Evolutionary conservation across 78 protist genomes (phyloP), one percentile per base, ranked within the genome.

Genomic region (Dictyostelium firmibasis): DNA sequence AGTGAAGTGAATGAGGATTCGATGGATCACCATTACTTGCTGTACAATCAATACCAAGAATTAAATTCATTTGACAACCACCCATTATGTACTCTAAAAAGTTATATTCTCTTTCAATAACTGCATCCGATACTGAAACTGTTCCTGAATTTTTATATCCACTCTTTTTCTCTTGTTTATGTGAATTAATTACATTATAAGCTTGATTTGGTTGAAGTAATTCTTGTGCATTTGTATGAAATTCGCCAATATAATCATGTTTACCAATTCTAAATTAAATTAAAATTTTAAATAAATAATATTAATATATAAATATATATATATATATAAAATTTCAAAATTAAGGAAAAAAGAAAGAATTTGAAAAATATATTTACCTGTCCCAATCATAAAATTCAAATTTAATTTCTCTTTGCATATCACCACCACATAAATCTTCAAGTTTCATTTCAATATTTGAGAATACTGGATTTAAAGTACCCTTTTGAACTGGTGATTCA

Each of bases 41-140:
- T 0, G 99, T 98, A 93, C 97, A 98, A 88, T 98, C 99, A 72
- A 98, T 93, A 36, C 97, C 99, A 23, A 94, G 91, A 10, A 81
- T 18, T 44, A 96, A 74, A n/a, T 27, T 25, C 25, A 98, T 8
- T 81, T 97, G 94, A 64, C 83, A 53, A 9, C 98, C 98, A 33
- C 96, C 95, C 14, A 23, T 29, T 35, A 97, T 16, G 84, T 95
- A 98, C 13, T 98, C 98, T 75, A 98, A 23, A 44, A 97, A 94
- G 23, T 76, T 25, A 38, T 69, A 76, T 43, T 44, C 89, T 60
- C 87, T 72, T 25, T 44, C 25, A 44, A 96, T 23, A 2, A 6
- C 38, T 3, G 87, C 27, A 44, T 95, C 82, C 33, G n/a, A 29
- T 6, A 97, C 23, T 75, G 29, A 20, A 13, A 97, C 64, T 7